Conservation (phyloP, 768 basidiomycete genomes). For the Suillus fuscotomentosus region DNA sequence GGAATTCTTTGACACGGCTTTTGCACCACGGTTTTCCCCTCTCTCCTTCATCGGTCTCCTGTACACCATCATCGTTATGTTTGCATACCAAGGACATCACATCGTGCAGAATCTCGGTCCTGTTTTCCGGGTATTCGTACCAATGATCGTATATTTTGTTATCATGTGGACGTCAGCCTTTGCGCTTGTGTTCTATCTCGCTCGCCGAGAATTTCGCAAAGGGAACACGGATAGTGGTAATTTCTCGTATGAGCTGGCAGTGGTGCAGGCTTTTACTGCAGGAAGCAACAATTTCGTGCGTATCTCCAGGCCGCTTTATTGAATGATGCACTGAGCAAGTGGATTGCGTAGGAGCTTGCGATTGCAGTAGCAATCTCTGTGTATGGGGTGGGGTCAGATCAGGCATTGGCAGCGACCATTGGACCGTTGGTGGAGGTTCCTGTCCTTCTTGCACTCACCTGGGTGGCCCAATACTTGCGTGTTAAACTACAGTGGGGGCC, state of each 20-base stretch:
- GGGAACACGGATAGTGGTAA: slow-evolving; percentile 5
- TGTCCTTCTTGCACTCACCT: slow-evolving; percentile 67
- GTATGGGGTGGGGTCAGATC: slow-evolving; percentile 74
- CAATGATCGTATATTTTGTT: slow-evolving; percentile 74
- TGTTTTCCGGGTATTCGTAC: slow-evolving; percentile 80
- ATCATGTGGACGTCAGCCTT: slow-evolving; percentile 75
- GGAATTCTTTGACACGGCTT: slow-evolving; percentile 50
- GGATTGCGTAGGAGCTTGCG: slow-evolving; percentile 59
- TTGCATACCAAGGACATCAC: slow-evolving; percentile 66
- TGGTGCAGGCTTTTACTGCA: slow-evolving; percentile 77
- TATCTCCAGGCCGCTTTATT: background rate
- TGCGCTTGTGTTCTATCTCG: slow-evolving; percentile 48
- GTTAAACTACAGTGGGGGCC: slow-evolving; percentile 39
- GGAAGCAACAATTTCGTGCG: slow-evolving; percentile 76
- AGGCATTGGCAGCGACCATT: slow-evolving; percentile 80
- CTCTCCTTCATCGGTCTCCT: slow-evolving; percentile 73
- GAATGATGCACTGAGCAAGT: background rate
- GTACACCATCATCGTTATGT: slow-evolving; percentile 78
- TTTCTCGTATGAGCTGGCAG: slow-evolving; percentile 68
- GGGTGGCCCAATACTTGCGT: slow-evolving; percentile 53
- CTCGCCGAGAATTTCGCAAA: slow-evolving; percentile 28
- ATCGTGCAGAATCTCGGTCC: slow-evolving; percentile 73
- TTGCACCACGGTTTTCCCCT: slow-evolving; percentile 69
- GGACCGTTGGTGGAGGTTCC: slow-evolving; percentile 81
- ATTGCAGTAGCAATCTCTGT: slow-evolving; percentile 80